Evolutionary conservation across 2,329 filamentous ascomycete genomes (phyloP).

Genomic region (Hypoxylon sp.): DNA sequence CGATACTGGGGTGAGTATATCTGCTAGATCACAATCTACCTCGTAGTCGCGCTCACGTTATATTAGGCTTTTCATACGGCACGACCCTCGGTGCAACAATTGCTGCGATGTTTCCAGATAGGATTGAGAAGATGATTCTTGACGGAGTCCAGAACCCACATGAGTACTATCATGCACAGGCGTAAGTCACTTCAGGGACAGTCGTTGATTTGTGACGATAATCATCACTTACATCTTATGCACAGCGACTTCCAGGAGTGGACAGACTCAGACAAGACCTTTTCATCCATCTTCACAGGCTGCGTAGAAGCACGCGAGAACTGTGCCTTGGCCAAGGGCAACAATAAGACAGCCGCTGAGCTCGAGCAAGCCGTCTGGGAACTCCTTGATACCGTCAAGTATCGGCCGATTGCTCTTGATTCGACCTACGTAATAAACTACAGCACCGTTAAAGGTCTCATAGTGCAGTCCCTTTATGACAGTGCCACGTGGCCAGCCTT

Average conservation of each 20-base stretch:
- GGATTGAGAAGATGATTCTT: constrained; percentile 57
- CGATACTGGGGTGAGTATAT: constrained; percentile 55
- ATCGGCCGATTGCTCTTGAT: constrained; percentile 48
- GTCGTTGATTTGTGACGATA: neutral
- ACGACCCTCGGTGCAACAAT: constrained; percentile 58
- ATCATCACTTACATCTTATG: neutral
- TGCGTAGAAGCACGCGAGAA: constrained; percentile 49
- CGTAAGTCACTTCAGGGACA: constrained; percentile 29
- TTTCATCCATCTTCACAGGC: constrained; percentile 50
- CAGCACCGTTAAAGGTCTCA: constrained; percentile 41
- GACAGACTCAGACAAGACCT: constrained; percentile 49
- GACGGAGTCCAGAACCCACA: constrained; percentile 56
- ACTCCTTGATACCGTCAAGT: constrained; percentile 51
- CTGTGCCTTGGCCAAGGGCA: constrained; percentile 50
- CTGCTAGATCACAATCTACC: neutral
- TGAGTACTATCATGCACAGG: constrained; percentile 53
- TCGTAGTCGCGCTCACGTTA: constrained; percentile 24
- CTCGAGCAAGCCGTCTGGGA: constrained; percentile 59
- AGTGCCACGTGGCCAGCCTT: constrained; percentile 38
- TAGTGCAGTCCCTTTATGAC: constrained; percentile 45
- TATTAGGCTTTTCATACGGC: constrained; percentile 59
- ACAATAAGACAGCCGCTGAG: constrained; percentile 53
- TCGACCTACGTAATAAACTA: constrained; percentile 49
- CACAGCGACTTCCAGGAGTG: constrained; percentile 49
- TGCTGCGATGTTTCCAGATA: constrained; percentile 61